Conservation (phyloP, 1,284 basidiomycete species). For the Rhodotorula sp. region DNA sequence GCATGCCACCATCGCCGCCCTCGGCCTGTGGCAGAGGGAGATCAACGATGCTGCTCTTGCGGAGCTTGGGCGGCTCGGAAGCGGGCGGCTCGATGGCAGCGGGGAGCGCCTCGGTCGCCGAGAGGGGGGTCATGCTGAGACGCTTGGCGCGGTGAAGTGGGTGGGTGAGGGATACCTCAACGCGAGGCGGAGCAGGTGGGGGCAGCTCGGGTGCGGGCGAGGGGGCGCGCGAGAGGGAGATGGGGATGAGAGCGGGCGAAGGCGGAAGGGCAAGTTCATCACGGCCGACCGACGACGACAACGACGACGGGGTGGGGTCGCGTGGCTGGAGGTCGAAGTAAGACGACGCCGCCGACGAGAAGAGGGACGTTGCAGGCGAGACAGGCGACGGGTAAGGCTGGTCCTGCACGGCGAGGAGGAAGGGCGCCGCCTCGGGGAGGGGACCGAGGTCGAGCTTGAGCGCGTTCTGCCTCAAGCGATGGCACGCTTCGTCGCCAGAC, state of each 20-base stretch:
- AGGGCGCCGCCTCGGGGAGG: constrained; percentile 2
- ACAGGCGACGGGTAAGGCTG: constrained; percentile 11
- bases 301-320: background rate
- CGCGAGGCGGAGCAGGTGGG: background rate
- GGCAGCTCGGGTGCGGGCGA: background rate
- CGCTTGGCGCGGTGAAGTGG: constrained; percentile 5
- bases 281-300: background rate
- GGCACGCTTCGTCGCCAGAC: background rate
- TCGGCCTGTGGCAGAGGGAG: background rate
- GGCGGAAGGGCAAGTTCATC: background rate
- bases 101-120: background rate
- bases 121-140: constrained; percentile 18
- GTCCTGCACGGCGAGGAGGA: background rate
- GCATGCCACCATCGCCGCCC: background rate
- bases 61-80: background rate
- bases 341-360: background rate
- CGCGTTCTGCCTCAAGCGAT: constrained; percentile 1
- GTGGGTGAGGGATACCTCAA: background rate
- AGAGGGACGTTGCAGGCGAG: constrained; percentile 2
- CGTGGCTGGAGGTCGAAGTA: background rate
- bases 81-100: background rate
- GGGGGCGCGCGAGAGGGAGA: background rate
- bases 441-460: constrained; percentile 14
- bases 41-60: constrained; percentile 15
- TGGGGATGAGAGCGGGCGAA: constrained; percentile 9